Evolutionary conservation across 352 stramenopile species (phyloP).

Genomic region (Pythium phragmiticola): DNA sequence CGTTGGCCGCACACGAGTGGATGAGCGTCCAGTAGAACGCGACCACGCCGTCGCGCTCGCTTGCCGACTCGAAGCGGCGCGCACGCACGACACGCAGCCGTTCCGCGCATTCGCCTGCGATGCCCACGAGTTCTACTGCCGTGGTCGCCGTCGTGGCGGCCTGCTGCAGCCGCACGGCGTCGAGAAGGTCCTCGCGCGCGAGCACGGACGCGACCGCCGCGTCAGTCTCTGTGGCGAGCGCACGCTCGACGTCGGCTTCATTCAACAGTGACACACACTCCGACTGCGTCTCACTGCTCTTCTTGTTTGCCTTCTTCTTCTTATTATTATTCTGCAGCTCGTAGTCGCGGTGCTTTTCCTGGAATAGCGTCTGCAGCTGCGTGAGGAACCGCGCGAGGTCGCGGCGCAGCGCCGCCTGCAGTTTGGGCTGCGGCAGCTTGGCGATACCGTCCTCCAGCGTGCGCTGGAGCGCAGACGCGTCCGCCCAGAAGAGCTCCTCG

Average conservation of each 20-base stretch:
- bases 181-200: conserved; percentile 32
- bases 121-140: conserved; percentile 6
- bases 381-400: conserved; percentile 33
- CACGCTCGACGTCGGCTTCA: conserved; percentile 57
- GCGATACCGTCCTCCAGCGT: conserved; percentile 58
- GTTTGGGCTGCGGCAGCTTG: conserved; percentile 50
- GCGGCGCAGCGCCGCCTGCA: conserved; percentile 45
- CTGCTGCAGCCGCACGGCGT: conserved; percentile 20
- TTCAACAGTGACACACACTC: conserved; percentile 34
- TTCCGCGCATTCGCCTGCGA: conserved; percentile 28
- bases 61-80: conserved; percentile 38
- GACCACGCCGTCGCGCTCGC: conserved; percentile 36
- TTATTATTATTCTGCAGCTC: neutral
- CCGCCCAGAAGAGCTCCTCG: conserved; percentile 52
- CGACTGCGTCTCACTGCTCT: neutral
- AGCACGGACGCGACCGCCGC: conserved; percentile 28
- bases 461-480: conserved; percentile 35
- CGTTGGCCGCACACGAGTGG: conserved; percentile 13
- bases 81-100: conserved; percentile 40
- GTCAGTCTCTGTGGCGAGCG: conserved; percentile 31
- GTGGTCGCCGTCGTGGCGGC: conserved; percentile 19
- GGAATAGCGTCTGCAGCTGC: conserved; percentile 34
- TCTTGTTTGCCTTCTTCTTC: neutral
- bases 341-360: neutral
- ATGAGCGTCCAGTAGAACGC: conserved; percentile 39